phyloP scores from a whole-genome alignment of 2,329 filamentous ascomycete species.

The Graphilbum ipis-grandicollis region DNA sequence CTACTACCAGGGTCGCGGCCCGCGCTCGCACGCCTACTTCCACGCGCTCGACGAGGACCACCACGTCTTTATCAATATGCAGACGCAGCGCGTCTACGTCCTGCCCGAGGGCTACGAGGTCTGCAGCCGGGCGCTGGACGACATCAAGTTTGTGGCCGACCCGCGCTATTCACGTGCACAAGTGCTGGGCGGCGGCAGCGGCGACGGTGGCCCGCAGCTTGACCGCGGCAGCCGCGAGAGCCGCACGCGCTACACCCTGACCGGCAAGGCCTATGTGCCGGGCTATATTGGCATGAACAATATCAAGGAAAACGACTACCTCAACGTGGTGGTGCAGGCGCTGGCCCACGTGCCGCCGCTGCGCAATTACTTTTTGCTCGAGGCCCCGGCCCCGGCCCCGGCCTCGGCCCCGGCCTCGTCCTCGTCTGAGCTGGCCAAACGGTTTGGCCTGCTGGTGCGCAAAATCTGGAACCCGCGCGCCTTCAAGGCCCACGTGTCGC shows the following conservation, averaged over 20 bases:
- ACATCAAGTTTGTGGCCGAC: conserved; percentile 96
- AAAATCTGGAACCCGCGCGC: conserved; percentile 97
- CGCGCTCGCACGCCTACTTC: conserved; percentile 92
- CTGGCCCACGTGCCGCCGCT: conserved; percentile 79
- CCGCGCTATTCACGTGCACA: conserved; percentile 69
- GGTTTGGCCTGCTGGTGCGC: conserved; percentile 76
- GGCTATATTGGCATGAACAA: conserved; percentile 99
- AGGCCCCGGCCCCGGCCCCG: conserved; percentile 23
- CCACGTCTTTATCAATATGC: conserved; percentile 97
- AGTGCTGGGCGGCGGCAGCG: conserved; percentile 55
- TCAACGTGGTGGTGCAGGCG: conserved; percentile 87
- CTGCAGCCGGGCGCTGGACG: conserved; percentile 80
- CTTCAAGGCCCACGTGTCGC: conserved; percentile 92
- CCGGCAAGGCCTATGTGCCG: conserved; percentile 72
- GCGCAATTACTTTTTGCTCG: conserved; percentile 80
- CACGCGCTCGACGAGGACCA: conserved; percentile 90
- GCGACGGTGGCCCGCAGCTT: too few relatives aligned
- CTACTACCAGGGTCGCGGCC: conserved; percentile 88
- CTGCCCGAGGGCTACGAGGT: conserved; percentile 96
- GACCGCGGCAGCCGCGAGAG: conserved; percentile 33
- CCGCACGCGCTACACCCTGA: conserved; percentile 55
- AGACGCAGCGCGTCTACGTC: conserved; percentile 78
- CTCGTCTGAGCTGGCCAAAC: conserved; percentile 66
- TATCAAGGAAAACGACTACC: conserved; percentile 98
- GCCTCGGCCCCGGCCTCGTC: conserved; percentile 8